phyloP scores from a whole-genome alignment of 2,329 filamentous ascomycete genomes.

The Davidsoniella neocaledoniae region DNA sequence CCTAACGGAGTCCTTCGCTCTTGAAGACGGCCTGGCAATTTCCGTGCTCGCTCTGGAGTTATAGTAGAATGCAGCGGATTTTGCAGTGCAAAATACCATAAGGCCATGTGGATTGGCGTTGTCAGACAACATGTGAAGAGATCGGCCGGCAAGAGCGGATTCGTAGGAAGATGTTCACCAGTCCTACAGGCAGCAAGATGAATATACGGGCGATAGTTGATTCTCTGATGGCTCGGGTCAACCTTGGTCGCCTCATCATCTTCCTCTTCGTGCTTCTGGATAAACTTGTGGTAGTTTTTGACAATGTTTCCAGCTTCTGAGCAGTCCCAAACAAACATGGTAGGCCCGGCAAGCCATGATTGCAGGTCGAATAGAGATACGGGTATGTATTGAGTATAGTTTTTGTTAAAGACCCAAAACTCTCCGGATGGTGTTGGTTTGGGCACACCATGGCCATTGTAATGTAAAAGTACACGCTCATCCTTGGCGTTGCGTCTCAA shows the following conservation, averaged over 20 bases:
- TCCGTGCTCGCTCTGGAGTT: constrained; percentile 66
- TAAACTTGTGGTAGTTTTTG: constrained; percentile 83
- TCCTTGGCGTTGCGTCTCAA: constrained; percentile 86
- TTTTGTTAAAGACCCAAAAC: constrained; percentile 99
- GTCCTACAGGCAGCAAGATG: constrained; percentile 82
- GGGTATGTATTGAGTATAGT: constrained; percentile 96
- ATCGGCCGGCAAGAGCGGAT: constrained; percentile 82
- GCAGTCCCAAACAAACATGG: constrained; percentile 94
- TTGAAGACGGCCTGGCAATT: constrained; percentile 78
- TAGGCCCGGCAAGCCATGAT: constrained; percentile 87
- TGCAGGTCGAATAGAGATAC: constrained; percentile 91
- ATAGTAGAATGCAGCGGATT: constrained; percentile 58
- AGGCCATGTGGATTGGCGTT: constrained; percentile 91
- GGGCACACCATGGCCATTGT: constrained; percentile 94
- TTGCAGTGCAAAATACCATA: constrained; percentile 91
- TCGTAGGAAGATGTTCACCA: constrained; percentile 86
- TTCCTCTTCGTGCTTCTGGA: constrained; percentile 86
- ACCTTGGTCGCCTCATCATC: constrained; percentile 59
- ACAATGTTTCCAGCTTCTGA: constrained; percentile 93
- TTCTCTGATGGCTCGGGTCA: constrained; percentile 73
- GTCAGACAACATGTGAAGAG: constrained; percentile 92
- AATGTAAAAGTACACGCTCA: constrained; percentile 91
- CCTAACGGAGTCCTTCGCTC: constrained; percentile 86
- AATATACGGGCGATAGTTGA: constrained; percentile 53
- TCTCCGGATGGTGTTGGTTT: constrained; percentile 91